Conservation (phyloP, 2,329 filamentous ascomycete species). For the Aspergillus sclerotialis region DNA sequence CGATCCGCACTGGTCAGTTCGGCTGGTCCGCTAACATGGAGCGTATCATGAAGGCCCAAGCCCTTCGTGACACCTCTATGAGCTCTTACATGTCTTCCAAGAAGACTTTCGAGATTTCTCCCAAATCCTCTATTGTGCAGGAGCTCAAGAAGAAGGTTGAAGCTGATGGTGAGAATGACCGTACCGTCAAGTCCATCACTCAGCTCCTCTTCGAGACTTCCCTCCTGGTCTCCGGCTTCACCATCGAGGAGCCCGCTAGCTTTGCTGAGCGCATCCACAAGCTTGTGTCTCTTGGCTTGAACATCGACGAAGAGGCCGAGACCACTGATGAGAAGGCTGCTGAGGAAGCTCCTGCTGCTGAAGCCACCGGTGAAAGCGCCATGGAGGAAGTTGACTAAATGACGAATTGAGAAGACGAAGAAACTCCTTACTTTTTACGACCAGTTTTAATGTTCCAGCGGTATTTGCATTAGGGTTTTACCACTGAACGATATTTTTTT, state of each 20-base stretch:
- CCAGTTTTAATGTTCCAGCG: neutral
- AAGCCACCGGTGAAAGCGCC: conserved; percentile 73
- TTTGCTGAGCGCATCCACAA: conserved; percentile 99
- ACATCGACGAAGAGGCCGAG: conserved; percentile 92
- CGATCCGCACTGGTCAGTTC: conserved; percentile 98
- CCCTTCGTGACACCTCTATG: conserved; percentile 99
- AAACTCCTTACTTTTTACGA: no score
- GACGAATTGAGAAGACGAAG: neutral
- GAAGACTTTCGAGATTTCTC: conserved; percentile 99
- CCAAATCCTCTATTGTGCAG: conserved; percentile 94
- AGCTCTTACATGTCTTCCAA: conserved; percentile 99
- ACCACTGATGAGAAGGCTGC: conserved; percentile 49
- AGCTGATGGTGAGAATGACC: conserved; percentile 93
- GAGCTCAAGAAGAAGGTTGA: conserved; percentile 99
- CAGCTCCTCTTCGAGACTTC: conserved; percentile 99
- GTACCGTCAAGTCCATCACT: conserved; percentile 98
- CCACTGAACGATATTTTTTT: conserved; percentile 10
- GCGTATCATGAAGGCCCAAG: conserved; percentile 99
- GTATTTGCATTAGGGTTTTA: conserved; percentile 5
- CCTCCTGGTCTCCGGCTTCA: conserved; percentile 97
- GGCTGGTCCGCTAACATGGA: conserved; percentile 99
- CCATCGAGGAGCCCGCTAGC: conserved; percentile 95
- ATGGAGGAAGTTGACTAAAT: conserved; percentile 99
- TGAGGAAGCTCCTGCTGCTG: conserved; percentile 55
- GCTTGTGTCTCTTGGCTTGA: conserved; percentile 94